Evolutionary conservation across 1,284 basidiomycete species (phyloP), one percentile per base, ranked within the genome.

Genomic region (Taiwanofungus camphoratus): DNA sequence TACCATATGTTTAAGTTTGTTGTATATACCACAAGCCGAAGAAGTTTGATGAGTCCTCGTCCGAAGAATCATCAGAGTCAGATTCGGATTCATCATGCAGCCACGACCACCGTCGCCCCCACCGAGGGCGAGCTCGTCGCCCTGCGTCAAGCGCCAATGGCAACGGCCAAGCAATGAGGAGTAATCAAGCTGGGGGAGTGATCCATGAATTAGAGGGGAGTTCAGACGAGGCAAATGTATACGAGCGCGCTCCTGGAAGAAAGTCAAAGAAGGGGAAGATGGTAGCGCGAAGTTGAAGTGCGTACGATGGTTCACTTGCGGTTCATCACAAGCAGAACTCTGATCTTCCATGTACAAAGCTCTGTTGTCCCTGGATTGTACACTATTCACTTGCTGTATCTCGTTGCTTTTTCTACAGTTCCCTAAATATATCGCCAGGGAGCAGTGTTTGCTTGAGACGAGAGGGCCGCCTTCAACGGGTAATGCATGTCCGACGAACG

Each of bases 21-120:
- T 92, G 90, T 60, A 91, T 92, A 54, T 92, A 90, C 60, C 87
- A 90, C 60, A 89, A 85, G 57, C 84, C 86, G 0, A 74, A 75
- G 46, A 63, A 56, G 39, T 90, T 87, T 49, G 87, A 89, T 63
- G 87, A 91, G 61, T 89, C 87, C 16, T 87, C 86, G 0, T 79
- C 74, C 30, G 83, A 85, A 46, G 76, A 79, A 29, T 73, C 74
- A 38, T 63, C 65, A 6, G 69, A 67, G 32, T 60, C 64, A 5
- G 66, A 67, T 36, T 71, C 70, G 7, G 70, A 71, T 44, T 52
- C 70, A 31, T 51, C 51, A 36, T 53, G 61, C 57, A 60, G 50
- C 44, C 59, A 47, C 41, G 41, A 52, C 36, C 45, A 60, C 41
- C 57, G 58, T 26, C 51, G 53, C 31, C 64, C 60, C 44, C 60